phyloP scores from a whole-genome alignment of 345 rosid species.

The Kandelia obovata region DNA sequence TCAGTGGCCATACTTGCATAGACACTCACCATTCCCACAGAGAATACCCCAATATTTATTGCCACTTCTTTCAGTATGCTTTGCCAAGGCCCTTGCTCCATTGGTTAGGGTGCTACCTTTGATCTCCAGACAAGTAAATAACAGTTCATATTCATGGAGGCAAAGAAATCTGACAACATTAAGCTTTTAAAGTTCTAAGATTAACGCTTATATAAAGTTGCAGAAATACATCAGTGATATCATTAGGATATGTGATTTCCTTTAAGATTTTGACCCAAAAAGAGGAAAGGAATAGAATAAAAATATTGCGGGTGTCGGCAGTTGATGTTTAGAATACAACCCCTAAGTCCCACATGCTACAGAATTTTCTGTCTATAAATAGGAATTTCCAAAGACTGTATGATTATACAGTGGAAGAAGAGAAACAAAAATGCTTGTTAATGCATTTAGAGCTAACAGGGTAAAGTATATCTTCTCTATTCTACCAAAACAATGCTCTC shows the following conservation, averaged over 20 bases:
- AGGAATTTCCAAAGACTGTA: too few species aligned
- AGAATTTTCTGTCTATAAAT: neutral
- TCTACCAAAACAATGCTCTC: conserved; percentile 2
- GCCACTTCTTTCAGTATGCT: conserved; percentile 62
- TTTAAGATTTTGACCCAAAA: neutral
- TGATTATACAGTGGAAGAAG: neutral
- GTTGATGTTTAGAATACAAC: neutral
- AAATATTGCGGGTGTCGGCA: neutral
- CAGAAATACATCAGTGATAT: neutral
- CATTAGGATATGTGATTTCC: neutral
- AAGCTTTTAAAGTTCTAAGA: neutral
- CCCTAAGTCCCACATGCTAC: neutral
- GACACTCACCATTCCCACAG: conserved; percentile 56
- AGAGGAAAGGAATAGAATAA: neutral
- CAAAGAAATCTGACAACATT: neutral
- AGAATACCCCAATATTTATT: conserved; percentile 57
- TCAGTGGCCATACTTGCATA: conserved; percentile 1
- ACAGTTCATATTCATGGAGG: conserved; percentile 10
- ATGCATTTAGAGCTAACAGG: neutral
- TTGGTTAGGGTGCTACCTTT: conserved; percentile 57
- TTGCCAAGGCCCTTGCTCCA: conserved; percentile 82
- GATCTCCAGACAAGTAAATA: conserved; percentile 37
- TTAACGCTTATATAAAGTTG: neutral
- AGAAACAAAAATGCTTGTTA: neutral
- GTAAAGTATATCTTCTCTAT: neutral